Percentiles rank a stretch among this genome's conserved stretches.
Conservation (phyloP, 768 basidiomycete species). For the Suillus paluster region DNA sequence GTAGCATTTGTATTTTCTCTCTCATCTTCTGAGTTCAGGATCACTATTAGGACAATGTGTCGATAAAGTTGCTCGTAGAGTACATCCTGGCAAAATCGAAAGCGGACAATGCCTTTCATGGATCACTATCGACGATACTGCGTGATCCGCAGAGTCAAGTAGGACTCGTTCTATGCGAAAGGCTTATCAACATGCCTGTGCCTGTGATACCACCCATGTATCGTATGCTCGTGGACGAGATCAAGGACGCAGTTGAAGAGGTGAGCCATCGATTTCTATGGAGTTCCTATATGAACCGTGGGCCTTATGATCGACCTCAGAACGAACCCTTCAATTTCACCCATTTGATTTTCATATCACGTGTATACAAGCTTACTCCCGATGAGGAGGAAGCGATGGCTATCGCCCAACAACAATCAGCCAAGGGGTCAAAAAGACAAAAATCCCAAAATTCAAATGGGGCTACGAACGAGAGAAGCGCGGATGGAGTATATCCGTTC, state of each 20-base stretch:
- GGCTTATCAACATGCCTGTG: slow-evolving; percentile 94
- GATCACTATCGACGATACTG: slow-evolving; percentile 46
- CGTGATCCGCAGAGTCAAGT: slow-evolving; percentile 51
- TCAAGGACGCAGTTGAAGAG: slow-evolving; percentile 70
- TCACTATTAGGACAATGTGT: slow-evolving; percentile 61
- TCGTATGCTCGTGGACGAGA: slow-evolving; percentile 82
- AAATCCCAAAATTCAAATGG: slow-evolving; percentile 28
- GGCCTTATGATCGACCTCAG: slow-evolving; percentile 26
- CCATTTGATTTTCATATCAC: slow-evolving; percentile 76
- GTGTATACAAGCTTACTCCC: slow-evolving; percentile 74
- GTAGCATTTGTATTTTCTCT: slow-evolving; percentile 17
- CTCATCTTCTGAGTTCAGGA: neutral
- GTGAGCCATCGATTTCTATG: slow-evolving; percentile 43
- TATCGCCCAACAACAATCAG: slow-evolving; percentile 39
- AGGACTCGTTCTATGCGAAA: slow-evolving; percentile 85
- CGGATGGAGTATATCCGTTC: slow-evolving; percentile 69
- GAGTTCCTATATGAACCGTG: neutral
- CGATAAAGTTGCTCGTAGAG: slow-evolving; percentile 67
- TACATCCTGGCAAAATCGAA: slow-evolving; percentile 72
- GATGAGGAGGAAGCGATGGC: slow-evolving; percentile 63
- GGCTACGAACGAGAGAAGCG: slow-evolving; percentile 12
- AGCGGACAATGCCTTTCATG: slow-evolving; percentile 51
- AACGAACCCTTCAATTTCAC: slow-evolving; percentile 71
- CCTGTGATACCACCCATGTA: slow-evolving; percentile 94
- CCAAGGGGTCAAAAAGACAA: slow-evolving; percentile 45